Percentiles rank a stretch among this genome's conserved stretches.
phyloP scores from a whole-genome alignment of 176 grass and related monocot genomes.

The Tillandsia leiboldiana region DNA sequence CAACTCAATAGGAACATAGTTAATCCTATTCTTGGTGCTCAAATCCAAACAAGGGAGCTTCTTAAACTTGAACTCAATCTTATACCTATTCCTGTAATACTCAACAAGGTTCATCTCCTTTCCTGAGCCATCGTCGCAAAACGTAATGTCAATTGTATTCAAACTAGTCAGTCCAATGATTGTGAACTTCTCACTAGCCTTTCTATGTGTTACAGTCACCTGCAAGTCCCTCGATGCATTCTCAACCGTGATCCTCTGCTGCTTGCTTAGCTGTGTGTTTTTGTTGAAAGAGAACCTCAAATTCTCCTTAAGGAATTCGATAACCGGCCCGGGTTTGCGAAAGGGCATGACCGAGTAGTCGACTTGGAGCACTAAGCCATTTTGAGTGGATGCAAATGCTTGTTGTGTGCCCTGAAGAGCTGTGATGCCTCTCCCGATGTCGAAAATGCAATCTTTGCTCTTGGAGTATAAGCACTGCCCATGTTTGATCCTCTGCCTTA shows the following conservation, averaged over 20 bases:
- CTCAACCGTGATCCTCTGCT: constrained; percentile 1
- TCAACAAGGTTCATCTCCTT: constrained; percentile 29
- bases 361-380: constrained; percentile 31
- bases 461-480: constrained; percentile 42
- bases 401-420: constrained; percentile 42
- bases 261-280: constrained; percentile 15
- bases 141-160: constrained; percentile 30
- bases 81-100: constrained; percentile 29
- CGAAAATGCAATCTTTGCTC: not conserved
- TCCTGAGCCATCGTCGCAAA: constrained; percentile 34
- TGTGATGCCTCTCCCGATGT: constrained; percentile 21
- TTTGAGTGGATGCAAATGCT: constrained; percentile 32
- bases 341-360: constrained; percentile 57
- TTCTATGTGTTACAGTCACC: constrained; percentile 40
- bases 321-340: constrained; percentile 26
- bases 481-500: constrained; percentile 30
- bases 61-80: constrained; percentile 23
- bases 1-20: constrained; percentile 49
- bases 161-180: constrained; percentile 36
- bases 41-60: constrained; percentile 55
- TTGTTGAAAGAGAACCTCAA: not conserved
- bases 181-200: constrained; percentile 38
- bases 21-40: constrained; percentile 43
- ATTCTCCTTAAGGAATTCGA: constrained; percentile 14
- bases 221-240: constrained; percentile 30